Evolutionary conservation across 352 stramenopile genomes (phyloP).

Genomic region (Thraustochytrium striatum): DNA sequence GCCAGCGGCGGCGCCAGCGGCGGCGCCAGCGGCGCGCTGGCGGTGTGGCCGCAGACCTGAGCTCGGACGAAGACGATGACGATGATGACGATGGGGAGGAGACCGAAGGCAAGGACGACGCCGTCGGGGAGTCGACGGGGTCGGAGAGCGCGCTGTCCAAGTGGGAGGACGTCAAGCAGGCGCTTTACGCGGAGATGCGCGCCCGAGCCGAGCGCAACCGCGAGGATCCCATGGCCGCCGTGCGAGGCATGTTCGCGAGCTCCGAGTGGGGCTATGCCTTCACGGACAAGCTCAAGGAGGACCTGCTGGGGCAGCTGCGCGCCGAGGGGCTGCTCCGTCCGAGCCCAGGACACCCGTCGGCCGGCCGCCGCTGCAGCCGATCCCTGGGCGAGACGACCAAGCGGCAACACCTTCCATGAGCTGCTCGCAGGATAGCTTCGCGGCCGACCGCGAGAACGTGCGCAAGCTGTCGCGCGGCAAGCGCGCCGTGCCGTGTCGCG

Average conservation of each 20-base stretch:
- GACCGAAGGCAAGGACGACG: constrained; percentile 1
- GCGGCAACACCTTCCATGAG: not conserved
- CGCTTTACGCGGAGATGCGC: not conserved
- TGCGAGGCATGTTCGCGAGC: not conserved
- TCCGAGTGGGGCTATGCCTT: not conserved
- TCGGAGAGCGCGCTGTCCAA: not conserved
- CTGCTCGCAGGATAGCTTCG: constrained; percentile 34
- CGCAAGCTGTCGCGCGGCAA: constrained; percentile 3
- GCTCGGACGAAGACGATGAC: not conserved
- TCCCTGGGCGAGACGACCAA: not conserved
- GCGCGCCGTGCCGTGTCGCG: not conserved
- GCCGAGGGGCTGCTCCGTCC: not conserved
- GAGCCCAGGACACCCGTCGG: not conserved
- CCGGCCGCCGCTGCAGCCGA: not conserved
- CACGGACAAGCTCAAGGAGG: not conserved
- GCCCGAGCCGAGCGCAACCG: not conserved
- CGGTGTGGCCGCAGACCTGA: too few relatives aligned
- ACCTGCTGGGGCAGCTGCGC: not conserved
- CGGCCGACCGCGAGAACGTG: constrained; percentile 30
- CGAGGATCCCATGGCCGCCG: not conserved
- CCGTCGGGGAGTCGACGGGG: not conserved
- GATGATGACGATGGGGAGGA: not conserved
- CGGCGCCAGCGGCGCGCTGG: too few relatives aligned
- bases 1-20: too few relatives aligned
- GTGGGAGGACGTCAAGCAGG: not conserved